Evolutionary conservation across 495 filamentous ascomycete genomes (phyloP), one percentile per base, ranked within the genome.

Genomic region (Oidiodendron maius): DNA sequence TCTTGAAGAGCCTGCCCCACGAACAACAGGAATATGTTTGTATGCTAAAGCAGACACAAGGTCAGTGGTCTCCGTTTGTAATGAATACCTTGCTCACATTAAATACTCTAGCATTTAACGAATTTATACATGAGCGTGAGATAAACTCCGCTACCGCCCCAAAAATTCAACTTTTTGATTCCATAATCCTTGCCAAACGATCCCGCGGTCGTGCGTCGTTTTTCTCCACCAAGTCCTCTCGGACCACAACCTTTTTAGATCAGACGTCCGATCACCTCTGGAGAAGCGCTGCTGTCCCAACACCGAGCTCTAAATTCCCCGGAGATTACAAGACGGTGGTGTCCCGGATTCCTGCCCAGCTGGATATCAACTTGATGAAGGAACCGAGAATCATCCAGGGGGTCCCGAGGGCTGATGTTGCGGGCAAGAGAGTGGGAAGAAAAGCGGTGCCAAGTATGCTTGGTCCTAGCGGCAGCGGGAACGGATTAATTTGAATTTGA

Each of bases 121-220:
- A 96, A 65, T 98, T 97, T 61, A 91, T 96, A 58, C 88, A 94
- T 61, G 88, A 95, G 41, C 82, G 93, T 25, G 93, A 98, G 63
- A 73, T 74, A 13, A 75, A 75, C 26, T 63, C 75, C 10, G 64
- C 77, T 4, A 59, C 65, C 1, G 61, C 76, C 46, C 84, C 89
- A 3, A 56, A 74, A 8, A 87, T 97, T 61, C 81, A 88, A 44
- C 74, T 98, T 18, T 98, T 98, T 63, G 93, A 98, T 65, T 86
- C 95, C 63, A 87, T 98, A 55, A 93, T 98, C 53, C 75, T 96
- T 4, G 88, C 88, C 12, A 98, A 98, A 67, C 87, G 84, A 53
- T 94, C 95, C 52, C 83, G 93, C 34, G 91, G 93, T 34, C 72
- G 71, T 44, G 62, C 73, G 12, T 71, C 75, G 52, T 75, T 55